Evolutionary conservation across 305 asterid species (phyloP).

Genomic region (Solanum hybrid): DNA sequence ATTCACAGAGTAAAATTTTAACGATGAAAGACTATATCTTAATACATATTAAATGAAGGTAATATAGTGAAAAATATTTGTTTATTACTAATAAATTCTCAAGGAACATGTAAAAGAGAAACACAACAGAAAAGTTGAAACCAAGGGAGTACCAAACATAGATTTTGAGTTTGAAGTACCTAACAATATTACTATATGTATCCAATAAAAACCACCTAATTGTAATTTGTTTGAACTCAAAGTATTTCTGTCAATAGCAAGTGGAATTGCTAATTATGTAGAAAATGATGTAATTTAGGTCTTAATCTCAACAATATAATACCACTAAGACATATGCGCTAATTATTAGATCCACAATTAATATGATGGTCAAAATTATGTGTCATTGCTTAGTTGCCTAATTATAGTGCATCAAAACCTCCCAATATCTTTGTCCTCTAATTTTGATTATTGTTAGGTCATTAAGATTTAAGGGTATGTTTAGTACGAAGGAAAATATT

Average conservation of each 20-base stretch:
- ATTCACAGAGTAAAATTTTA: background rate
- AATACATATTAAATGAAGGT: background rate
- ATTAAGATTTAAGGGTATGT: background rate
- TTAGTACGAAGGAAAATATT: background rate
- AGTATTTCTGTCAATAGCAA: background rate
- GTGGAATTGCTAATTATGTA: background rate
- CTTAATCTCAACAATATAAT: background rate
- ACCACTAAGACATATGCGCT: background rate
- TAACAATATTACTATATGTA: background rate
- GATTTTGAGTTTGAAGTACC: background rate
- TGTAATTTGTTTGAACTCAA: background rate
- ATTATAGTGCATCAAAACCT: background rate
- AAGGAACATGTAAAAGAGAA: background rate
- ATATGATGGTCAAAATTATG: background rate
- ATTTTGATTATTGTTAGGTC: background rate
- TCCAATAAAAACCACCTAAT: background rate
- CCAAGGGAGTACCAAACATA: background rate
- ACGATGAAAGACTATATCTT: background rate
- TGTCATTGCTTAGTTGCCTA: background rate
- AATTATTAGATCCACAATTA: slow-evolving; percentile 3
- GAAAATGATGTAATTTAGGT: background rate
- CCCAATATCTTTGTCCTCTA: background rate
- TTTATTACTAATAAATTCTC: background rate
- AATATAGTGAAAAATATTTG: background rate
- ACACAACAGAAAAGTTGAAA: background rate